Conservation (phyloP, 75 land plant species). For the Larix kaempferi region DNA sequence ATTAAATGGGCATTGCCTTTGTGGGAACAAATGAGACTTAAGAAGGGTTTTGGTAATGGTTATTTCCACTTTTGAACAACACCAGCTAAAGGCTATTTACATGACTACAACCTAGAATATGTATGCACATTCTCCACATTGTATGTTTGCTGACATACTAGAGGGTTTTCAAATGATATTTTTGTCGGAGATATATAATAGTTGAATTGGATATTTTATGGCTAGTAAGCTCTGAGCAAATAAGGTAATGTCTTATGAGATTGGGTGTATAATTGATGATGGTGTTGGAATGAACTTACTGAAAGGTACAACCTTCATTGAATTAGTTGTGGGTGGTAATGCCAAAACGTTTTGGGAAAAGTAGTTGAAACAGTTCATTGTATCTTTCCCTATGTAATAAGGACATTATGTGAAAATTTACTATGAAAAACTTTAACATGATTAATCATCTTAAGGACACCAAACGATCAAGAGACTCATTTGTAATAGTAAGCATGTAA, state of each 20-base stretch:
- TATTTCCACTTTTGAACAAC: background rate
- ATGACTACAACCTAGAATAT: background rate
- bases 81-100: background rate
- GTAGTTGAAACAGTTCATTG: background rate
- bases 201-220: background rate
- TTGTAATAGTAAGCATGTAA: background rate
- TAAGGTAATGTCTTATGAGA: background rate
- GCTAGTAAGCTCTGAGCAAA: background rate
- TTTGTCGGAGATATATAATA: background rate
- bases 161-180: background rate
- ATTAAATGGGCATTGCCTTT: background rate
- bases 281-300: background rate
- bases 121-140: background rate
- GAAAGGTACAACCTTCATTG: background rate
- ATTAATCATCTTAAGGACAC: background rate
- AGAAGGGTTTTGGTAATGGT: background rate
- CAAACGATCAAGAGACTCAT: background rate
- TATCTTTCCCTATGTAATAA: background rate
- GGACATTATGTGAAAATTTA: background rate
- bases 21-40: background rate
- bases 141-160: background rate
- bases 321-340: background rate
- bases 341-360: background rate
- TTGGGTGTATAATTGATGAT: background rate
- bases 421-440: background rate